Base-by-base conservation (phyloP, 2,329 filamentous ascomycete species). In the Blastomyces parvus region DNA sequence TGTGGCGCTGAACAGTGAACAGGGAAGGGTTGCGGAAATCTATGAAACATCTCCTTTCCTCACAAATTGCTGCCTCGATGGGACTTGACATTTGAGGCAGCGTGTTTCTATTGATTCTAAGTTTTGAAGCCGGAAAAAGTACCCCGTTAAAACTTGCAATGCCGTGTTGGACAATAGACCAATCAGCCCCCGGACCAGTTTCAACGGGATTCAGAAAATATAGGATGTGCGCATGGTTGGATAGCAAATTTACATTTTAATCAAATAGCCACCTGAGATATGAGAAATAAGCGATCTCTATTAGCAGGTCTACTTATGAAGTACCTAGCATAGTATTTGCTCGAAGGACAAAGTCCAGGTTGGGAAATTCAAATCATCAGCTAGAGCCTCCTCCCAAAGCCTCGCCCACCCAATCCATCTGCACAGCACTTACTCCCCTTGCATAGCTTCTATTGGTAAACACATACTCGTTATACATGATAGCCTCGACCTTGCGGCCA, bases 381-480 rank as follows among this genome's bases (percentile, higher is more conserved):
- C n/a, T n/a, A n/a, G 8, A 53, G 14, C 3, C 38, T 13, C 71
- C 72, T 59, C 70, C 71, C 64, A 77, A 65, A 33, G 81, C 78
- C 64, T 85, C 82, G 27, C 79, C 81, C 30, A 87, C 77, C 85
- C 85, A 87, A 66, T 82, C 79, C 77, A 86, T 76, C 74, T 86
- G 82, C 61, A 87, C 82, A 0, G 82, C 83, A 72, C 83, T 86
- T 8, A 87, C 85, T 3, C 83, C 81, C 59, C 84, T 77, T 17
- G 83, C 85, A 75, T 86, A 88, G 62, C 83, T 83, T 67, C 83
- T 83, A 53, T 82, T 86, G 25, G 85, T 88, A 69, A 84, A 88
- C 2, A 87, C 83, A 71, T 85, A 86, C 71, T 87, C 85, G 64
- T 83, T 85, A 69, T 86, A 88, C 71, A 87, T 77, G 61, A 88